Evolutionary conservation across 352 stramenopile genomes (phyloP), one percentile per base, ranked within the genome.

Genomic region (Globisporangium nunn): DNA sequence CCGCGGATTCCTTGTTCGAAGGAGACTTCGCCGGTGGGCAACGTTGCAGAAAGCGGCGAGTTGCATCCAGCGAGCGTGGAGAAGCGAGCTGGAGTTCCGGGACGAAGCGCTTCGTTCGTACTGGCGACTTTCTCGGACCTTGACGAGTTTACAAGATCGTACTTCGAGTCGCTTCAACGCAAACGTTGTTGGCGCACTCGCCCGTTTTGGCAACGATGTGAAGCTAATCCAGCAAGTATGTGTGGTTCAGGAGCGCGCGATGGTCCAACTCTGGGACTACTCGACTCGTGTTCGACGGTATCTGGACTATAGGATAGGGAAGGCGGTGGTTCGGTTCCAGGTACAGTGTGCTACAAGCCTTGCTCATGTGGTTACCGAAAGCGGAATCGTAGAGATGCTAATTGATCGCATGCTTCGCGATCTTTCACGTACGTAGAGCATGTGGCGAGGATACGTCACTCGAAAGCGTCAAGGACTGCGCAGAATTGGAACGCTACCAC

Each of bases 211-310:
- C 18, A 46, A 45, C 18, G 76, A 84, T 33, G 58, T 87, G 4
- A 63, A 62, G 12, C 59, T 80, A 31, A 62, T 85, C 6, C 76
- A 85, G 44, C 74, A 70, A 4, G 66, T 80, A 30, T 75, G 69
- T 35, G 70, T 76, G 0, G 66, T 79, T 0, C 74, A 87, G 53
- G 70, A 79, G 15, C 56, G 71, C n/a, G 66, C 63, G 18, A 72
- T 75, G 39, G 40, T 56, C 0, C 56, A 51, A 14, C 56, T 75
- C 12, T 75, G 64, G 67, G 56, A 57, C 6, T 61, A 68, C 17
- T 39, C 61, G 2, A 41, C 54, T 2, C 40, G 53, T 1, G 56
- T 61, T 17, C 61, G 47, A 18, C 54, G 61, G 6, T 67, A 67
- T 10, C 23, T 71, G 6, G 56, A 61, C 33, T 18, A 39, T 31